Conservation (phyloP, 2,329 filamentous ascomycete species). For the Exophiala mesophila region DNA sequence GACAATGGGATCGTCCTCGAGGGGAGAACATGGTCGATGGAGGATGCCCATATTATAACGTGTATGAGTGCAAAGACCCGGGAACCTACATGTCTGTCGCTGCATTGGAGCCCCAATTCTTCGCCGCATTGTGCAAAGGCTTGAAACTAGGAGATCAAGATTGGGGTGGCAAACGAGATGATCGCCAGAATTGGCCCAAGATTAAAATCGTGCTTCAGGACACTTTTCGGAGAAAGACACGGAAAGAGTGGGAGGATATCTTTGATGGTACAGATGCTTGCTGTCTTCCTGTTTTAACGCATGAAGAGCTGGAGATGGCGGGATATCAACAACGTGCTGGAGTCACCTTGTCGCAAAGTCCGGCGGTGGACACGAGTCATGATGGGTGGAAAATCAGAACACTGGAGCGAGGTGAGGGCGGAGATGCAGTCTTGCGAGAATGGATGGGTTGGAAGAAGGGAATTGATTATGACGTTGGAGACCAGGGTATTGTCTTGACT, state of each 20-base stretch:
- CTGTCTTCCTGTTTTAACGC: conserved; percentile 72
- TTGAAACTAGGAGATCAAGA: conserved; percentile 52
- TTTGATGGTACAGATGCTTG: conserved; percentile 91
- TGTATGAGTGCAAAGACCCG: conserved; percentile 73
- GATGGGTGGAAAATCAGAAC: background rate
- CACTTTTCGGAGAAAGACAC: conserved; percentile 63
- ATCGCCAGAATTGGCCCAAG: conserved; percentile 62
- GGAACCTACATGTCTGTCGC: conserved; percentile 78
- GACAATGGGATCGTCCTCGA: conserved; percentile 56
- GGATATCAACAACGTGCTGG: background rate
- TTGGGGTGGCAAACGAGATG: conserved; percentile 47
- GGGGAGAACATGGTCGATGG: conserved; percentile 78
- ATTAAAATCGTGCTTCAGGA: conserved; percentile 57
- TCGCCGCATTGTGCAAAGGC: conserved; percentile 59
- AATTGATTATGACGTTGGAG: background rate
- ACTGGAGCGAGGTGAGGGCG: conserved; percentile 2
- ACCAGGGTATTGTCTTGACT: background rate
- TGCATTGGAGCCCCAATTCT: conserved; percentile 84
- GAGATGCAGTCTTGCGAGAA: background rate
- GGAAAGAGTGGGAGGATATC: conserved; percentile 79
- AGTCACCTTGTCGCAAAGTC: background rate
- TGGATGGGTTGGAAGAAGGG: conserved; percentile 1
- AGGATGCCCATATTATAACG: conserved; percentile 81
- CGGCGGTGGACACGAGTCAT: background rate
- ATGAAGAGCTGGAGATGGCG: background rate